phyloP scores from a whole-genome alignment of 331 rosid genomes.

The Telfairia occidentalis region DNA sequence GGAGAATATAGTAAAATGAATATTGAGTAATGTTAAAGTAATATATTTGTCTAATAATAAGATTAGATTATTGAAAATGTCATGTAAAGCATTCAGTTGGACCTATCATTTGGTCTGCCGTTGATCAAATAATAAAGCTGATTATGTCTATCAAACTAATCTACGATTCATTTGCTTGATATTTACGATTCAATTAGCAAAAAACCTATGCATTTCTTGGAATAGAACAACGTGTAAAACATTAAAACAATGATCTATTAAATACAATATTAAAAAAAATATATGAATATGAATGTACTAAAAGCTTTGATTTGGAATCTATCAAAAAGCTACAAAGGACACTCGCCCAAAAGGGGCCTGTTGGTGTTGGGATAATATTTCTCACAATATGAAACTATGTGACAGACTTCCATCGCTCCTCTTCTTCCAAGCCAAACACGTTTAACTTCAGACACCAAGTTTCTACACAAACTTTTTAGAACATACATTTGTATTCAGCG shows the following conservation, averaged over 20 bases:
- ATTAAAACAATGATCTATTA: neutral
- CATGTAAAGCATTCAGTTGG: neutral
- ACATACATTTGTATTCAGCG: conserved; percentile 18
- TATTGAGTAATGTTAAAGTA: neutral
- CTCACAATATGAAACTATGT: neutral
- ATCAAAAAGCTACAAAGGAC: neutral
- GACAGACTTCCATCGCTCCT: neutral
- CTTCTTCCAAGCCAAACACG: neutral
- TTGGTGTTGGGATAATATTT: neutral
- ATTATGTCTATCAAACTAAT: neutral
- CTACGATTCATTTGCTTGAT: neutral
- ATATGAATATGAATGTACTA: neutral
- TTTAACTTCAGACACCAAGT: neutral
- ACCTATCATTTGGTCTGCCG: neutral
- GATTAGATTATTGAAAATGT: neutral
- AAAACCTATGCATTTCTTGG: neutral
- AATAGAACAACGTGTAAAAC: neutral
- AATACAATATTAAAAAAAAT: neutral
- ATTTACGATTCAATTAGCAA: neutral
- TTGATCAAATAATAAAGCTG: neutral
- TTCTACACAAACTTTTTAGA: neutral
- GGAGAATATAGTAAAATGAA: neutral
- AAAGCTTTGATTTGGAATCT: neutral
- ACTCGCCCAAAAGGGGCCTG: neutral
- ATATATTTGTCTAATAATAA: neutral